Evolutionary conservation across 2,329 filamentous ascomycete species (phyloP).

Genomic region (Stylonectria norvegica): DNA sequence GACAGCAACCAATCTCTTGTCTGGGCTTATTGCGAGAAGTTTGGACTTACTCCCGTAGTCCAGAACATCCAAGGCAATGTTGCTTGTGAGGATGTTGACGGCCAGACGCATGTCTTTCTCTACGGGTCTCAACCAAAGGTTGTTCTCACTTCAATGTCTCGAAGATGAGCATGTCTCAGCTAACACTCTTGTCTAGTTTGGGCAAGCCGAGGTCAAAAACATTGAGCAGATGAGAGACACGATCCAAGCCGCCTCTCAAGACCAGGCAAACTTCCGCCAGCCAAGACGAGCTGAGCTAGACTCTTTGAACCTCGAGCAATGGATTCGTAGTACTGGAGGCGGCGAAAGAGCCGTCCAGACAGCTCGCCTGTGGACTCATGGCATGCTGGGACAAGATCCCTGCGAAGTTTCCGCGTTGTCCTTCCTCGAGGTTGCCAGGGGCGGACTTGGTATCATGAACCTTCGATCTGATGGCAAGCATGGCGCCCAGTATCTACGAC

Average conservation of each 20-base stretch:
- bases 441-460: constrained; percentile 10
- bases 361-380: constrained; percentile 10
- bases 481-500: constrained; percentile 11
- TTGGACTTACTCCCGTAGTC: not conserved
- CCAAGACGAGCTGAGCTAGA: not conserved
- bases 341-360: constrained; percentile 1
- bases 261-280: not conserved
- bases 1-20: not conserved
- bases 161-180: not conserved
- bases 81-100: not conserved
- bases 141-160: not conserved
- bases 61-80: not conserved
- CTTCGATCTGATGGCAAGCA: constrained; percentile 11
- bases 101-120: not conserved
- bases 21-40: not conserved
- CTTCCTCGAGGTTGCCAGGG: constrained; percentile 12
- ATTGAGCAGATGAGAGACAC: not conserved
- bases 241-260: not conserved
- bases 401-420: constrained; percentile 10
- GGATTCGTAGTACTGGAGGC: not conserved
- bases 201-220: not conserved
- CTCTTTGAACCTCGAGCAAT: not conserved
- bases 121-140: not conserved
- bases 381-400: constrained; percentile 11
- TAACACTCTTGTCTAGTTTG: not conserved